phyloP scores from a whole-genome alignment of 1,139 yeast species.

The Scheffersomyces illinoinensis region DNA sequence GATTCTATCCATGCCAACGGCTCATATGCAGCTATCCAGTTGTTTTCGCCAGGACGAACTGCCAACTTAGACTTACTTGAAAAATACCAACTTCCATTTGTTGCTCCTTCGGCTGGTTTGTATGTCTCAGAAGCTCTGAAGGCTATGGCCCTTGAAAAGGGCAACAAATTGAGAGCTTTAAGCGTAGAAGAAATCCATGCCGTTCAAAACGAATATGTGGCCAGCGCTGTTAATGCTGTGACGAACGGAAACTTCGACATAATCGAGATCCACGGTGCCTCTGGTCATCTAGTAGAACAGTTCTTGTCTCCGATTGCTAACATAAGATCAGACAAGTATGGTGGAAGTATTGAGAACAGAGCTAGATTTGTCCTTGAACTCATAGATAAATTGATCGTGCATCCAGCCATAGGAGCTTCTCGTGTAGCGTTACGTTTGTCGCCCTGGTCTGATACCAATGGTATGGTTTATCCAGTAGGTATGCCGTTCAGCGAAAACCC shows the following conservation, averaged over 20 bases:
- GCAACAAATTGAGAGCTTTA: constrained; percentile 30
- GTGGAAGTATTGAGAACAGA: constrained; percentile 39
- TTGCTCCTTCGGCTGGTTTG: constrained; percentile 23
- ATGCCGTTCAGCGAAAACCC: constrained; percentile 8
- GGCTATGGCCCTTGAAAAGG: constrained; percentile 25
- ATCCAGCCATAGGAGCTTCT: constrained; percentile 15
- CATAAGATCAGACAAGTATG: constrained; percentile 40
- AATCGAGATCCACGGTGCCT: constrained; percentile 37
- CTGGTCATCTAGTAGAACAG: constrained; percentile 30
- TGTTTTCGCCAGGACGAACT: constrained; percentile 42
- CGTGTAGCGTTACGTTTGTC: constrained; percentile 23
- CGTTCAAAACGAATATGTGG: constrained; percentile 26
- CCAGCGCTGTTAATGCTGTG: constrained; percentile 35
- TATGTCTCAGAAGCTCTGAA: constrained; percentile 32
- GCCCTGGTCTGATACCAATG: constrained; percentile 20
- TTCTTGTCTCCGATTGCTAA: constrained; percentile 36
- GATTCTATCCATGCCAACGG: constrained; percentile 34
- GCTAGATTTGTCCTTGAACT: constrained; percentile 25
- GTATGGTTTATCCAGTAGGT: constrained; percentile 9
- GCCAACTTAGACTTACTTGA: constrained; percentile 21
- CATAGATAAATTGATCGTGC: constrained; percentile 21
- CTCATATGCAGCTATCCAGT: constrained; percentile 33
- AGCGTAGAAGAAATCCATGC: constrained; percentile 36
- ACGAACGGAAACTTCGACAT: constrained; percentile 46
- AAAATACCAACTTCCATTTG: constrained; percentile 27